Evolutionary conservation across 2,329 filamentous ascomycete species (phyloP).

Genomic region (Trichoderma brevicompactum): DNA sequence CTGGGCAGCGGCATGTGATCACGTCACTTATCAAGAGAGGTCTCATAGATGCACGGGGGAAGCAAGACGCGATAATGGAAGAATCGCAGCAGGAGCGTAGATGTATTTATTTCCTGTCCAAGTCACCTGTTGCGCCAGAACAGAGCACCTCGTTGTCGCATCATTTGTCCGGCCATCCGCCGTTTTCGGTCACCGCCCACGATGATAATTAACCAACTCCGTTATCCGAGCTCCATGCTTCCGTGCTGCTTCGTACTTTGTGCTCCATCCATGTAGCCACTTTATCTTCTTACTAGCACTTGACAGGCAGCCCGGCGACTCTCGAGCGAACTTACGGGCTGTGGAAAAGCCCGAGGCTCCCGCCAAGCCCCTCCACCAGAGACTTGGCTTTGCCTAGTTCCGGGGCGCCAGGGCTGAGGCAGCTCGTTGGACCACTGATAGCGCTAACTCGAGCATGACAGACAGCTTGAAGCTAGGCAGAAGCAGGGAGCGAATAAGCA

Average conservation of each 20-base stretch:
- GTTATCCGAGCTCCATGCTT: neutral
- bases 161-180: neutral
- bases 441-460: slow-evolving; percentile 13
- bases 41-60: neutral
- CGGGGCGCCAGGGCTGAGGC: slow-evolving; percentile 12
- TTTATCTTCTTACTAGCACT: neutral
- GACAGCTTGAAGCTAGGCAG: slow-evolving; percentile 22
- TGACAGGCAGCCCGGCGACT: neutral
- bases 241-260: neutral
- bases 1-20: slow-evolving; percentile 9
- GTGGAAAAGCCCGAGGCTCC: slow-evolving; percentile 21
- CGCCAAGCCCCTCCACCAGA: slow-evolving; percentile 11
- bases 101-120: neutral
- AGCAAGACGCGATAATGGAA: neutral
- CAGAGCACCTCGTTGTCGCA: neutral
- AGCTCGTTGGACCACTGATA: neutral
- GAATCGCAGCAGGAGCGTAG: neutral
- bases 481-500: slow-evolving; percentile 23
- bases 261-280: neutral
- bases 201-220: neutral
- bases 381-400: slow-evolving; percentile 7
- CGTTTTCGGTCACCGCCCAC: slow-evolving; percentile 8
- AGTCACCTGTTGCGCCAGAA: neutral
- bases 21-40: neutral
- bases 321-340: slow-evolving; percentile 22